phyloP scores from a whole-genome alignment of 768 basidiomycete species.

The Lentinula edodes region DNA sequence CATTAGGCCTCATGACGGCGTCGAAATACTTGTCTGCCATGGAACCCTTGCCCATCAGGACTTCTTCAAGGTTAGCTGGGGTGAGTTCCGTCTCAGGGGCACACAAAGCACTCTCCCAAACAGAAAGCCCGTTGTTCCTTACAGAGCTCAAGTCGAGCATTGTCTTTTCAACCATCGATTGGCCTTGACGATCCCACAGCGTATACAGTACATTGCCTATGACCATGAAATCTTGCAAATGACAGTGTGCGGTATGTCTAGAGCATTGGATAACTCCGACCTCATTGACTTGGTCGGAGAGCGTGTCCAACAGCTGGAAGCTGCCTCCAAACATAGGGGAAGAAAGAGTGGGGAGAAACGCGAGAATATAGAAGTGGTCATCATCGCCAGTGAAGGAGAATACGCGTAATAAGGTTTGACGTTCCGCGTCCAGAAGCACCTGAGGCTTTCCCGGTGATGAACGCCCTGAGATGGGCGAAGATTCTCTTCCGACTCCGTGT shows the following conservation, averaged over 20 bases:
- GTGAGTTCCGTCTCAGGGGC: slow-evolving; percentile 73
- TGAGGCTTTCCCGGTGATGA: slow-evolving; percentile 31
- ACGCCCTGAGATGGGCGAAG: slow-evolving; percentile 24
- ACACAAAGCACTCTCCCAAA: slow-evolving; percentile 56
- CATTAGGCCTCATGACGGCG: slow-evolving; percentile 80
- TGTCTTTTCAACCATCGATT: slow-evolving; percentile 60
- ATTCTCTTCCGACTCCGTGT: slow-evolving; percentile 24
- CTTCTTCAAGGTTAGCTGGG: slow-evolving; percentile 84
- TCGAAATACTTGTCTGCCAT: slow-evolving; percentile 76
- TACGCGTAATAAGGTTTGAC: slow-evolving; percentile 60
- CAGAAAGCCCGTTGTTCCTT: slow-evolving; percentile 20
- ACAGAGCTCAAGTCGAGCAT: slow-evolving; percentile 36
- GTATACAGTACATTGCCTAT: slow-evolving; percentile 53
- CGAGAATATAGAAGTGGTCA: slow-evolving; percentile 58
- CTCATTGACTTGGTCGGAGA: slow-evolving; percentile 55
- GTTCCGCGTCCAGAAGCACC: slow-evolving; percentile 51
- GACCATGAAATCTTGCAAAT: slow-evolving; percentile 73
- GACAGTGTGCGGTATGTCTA: slow-evolving; percentile 53
- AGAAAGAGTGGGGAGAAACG: slow-evolving; percentile 64
- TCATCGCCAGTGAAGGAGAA: slow-evolving; percentile 41
- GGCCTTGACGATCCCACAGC: slow-evolving; percentile 80
- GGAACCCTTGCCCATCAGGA: slow-evolving; percentile 65
- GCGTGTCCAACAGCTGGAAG: slow-evolving; percentile 61
- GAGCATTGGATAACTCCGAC: slow-evolving; percentile 58
- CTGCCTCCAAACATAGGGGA: slow-evolving; percentile 69